Evolutionary conservation across 2,329 filamentous ascomycete species (phyloP).

Genomic region (Talaromyces funiculosus): DNA sequence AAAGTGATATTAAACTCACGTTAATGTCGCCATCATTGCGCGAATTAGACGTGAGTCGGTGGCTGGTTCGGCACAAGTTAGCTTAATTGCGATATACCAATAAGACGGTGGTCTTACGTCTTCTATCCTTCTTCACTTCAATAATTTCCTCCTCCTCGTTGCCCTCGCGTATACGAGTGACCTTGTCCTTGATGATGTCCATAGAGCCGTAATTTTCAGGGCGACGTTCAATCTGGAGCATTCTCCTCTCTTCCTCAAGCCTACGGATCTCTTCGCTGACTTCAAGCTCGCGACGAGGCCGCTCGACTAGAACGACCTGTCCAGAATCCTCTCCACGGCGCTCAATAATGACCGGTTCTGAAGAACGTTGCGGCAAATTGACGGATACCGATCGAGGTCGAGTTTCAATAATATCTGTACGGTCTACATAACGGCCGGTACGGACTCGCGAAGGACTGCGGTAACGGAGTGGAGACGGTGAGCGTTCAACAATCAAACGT

Average conservation of each 20-base stretch:
- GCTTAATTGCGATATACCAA: constrained; percentile 18
- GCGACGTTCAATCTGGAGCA: constrained; percentile 52
- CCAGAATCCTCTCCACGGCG: constrained; percentile 32
- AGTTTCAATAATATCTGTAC: constrained; percentile 23
- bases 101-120: constrained; percentile 71
- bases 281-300: constrained; percentile 52
- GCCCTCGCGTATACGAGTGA: constrained; percentile 32
- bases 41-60: constrained; percentile 60
- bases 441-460: constrained; percentile 23
- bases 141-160: constrained; percentile 49
- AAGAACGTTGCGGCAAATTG: constrained; percentile 29
- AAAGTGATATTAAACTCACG: constrained; percentile 37
- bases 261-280: constrained; percentile 67
- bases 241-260: constrained; percentile 61
- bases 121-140: constrained; percentile 77
- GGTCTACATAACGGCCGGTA: constrained; percentile 23
- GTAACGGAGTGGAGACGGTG: constrained; percentile 22
- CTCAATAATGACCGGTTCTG: constrained; percentile 33
- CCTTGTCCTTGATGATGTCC: constrained; percentile 28
- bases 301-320: constrained; percentile 47
- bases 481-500: constrained; percentile 26
- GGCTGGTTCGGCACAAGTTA: constrained; percentile 40
- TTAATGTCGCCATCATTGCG: constrained; percentile 66
- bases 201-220: constrained; percentile 20
- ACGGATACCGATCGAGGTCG: constrained; percentile 34